phyloP scores from a whole-genome alignment of 257 asterid species.

The Rauvolfia tetraphylla region DNA sequence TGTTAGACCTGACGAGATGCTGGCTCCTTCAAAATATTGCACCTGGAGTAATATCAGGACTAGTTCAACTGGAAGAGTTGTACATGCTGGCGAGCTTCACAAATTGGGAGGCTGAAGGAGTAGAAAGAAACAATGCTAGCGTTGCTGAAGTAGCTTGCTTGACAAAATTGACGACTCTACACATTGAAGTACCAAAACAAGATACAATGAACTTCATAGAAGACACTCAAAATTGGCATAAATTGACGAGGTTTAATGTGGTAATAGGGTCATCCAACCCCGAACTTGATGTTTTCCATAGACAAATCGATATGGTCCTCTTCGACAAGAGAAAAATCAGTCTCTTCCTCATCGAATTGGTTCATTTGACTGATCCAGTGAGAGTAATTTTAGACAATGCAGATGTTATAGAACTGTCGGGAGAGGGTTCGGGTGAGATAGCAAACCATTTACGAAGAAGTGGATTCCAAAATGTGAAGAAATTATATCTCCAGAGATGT shows the following conservation, averaged over 20 bases:
- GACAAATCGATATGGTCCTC: no score
- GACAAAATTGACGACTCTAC: conserved; percentile 3
- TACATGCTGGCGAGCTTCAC: background rate
- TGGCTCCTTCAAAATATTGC: conserved; percentile 8
- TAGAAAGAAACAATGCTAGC: background rate
- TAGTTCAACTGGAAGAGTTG: conserved; percentile 17
- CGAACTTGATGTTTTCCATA: no score
- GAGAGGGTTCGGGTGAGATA: background rate
- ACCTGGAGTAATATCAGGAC: conserved; percentile 7
- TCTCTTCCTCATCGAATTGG: background rate
- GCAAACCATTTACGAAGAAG: background rate
- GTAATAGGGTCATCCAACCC: no score
- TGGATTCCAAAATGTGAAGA: background rate
- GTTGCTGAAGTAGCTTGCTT: conserved; percentile 7
- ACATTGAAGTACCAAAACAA: background rate
- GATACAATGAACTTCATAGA: background rate
- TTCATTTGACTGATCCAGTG: background rate
- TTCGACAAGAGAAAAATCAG: no score
- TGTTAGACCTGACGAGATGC: background rate
- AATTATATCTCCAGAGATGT: rapidly evolving
- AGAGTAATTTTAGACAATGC: background rate
- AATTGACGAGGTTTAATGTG: background rate
- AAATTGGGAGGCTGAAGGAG: background rate
- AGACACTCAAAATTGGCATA: background rate
- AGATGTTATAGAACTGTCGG: background rate